Evolutionary conservation across 805 yeast genomes (phyloP), one percentile per base, ranked within the genome.

Genomic region (Myxozyma neglecta): DNA sequence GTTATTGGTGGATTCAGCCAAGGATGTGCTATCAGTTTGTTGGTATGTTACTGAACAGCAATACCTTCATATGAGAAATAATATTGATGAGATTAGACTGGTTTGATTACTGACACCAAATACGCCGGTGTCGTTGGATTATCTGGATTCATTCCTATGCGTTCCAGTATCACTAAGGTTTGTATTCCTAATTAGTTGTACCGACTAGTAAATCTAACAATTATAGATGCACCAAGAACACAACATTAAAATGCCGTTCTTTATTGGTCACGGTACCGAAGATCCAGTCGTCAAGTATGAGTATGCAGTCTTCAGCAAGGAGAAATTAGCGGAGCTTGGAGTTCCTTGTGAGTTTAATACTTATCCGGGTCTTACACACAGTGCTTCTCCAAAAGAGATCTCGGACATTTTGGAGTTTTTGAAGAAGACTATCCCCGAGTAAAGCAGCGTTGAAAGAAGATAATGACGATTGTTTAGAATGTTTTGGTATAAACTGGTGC

Each of bases 1-100:
- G 77, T 94, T n/a, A 78, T 94, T 60, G 98, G 98, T 40, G 99
- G 99, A 0, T 94, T 94, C 72, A 87, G 96, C 4, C 99, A 94
- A 76, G 99, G 99, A 58, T 96, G 90, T 53, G 91, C 96, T 1
- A 63, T 93, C 10, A 76, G 94, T 0, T 76, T 89, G 61, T 90
- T 89, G 2, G 71, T 69, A 59, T 18, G 72, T 59, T 6, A 8
- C 34, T 13, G 13, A 3, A 24, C 24, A 52, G 6, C 35, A 24
- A 14, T 6, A 13, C 20, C 1, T 18, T 14, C 16, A 11, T 6
- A 13, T 37, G 11, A 6, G 8, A 29, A 42, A 10, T 14, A 55
- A 10, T 34, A n/a, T 32, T 43, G 10, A 10, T 18, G 14, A 9
- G 36, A 6, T 37, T 16, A 68, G 70, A 47, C 87, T 14, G 78